phyloP scores from a whole-genome alignment of 2,329 filamentous ascomycete genomes.

The Arthrobotrys megalospora region DNA sequence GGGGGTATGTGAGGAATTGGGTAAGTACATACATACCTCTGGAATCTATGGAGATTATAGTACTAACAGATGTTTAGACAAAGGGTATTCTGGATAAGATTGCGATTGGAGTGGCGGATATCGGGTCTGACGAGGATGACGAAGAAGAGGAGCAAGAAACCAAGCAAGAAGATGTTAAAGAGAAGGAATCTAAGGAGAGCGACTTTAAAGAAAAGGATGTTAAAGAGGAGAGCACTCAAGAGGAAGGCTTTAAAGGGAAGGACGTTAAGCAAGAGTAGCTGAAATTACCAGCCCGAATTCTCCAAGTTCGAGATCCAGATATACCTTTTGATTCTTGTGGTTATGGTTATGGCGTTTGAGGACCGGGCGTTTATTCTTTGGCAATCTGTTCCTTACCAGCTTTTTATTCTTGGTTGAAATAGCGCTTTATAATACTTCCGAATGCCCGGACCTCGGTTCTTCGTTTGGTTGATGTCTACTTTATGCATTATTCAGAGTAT shows the following conservation, averaged over 20 bases:
- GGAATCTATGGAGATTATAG: background rate
- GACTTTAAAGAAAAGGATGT: background rate
- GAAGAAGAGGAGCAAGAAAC: slow-evolving; percentile 46
- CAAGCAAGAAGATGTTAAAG: slow-evolving; percentile 35
- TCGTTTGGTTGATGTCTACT: background rate
- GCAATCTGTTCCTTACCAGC: background rate
- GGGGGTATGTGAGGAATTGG: slow-evolving; percentile 83
- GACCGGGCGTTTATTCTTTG: slow-evolving; percentile 17
- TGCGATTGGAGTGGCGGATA: slow-evolving; percentile 51
- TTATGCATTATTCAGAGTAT: no score
- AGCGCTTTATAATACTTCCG: slow-evolving; percentile 17
- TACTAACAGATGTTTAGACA: slow-evolving; percentile 41
- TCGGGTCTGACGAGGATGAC: slow-evolving; percentile 49
- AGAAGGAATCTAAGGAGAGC: background rate
- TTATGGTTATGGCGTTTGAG: slow-evolving; percentile 8
- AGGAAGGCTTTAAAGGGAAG: slow-evolving; percentile 4
- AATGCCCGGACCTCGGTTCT: slow-evolving; percentile 28
- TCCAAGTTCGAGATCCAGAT: background rate
- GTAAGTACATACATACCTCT: slow-evolving; percentile 73
- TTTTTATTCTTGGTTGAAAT: slow-evolving; percentile 1
- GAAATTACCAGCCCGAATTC: background rate
- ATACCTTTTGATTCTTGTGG: background rate
- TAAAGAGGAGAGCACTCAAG: background rate
- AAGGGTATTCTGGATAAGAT: slow-evolving; percentile 55
- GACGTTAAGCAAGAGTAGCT: background rate